These are phyloP conservation scores for Populus simonii DNA, from an alignment of 345 rosid species.

Conservation along the genomic window DNA sequence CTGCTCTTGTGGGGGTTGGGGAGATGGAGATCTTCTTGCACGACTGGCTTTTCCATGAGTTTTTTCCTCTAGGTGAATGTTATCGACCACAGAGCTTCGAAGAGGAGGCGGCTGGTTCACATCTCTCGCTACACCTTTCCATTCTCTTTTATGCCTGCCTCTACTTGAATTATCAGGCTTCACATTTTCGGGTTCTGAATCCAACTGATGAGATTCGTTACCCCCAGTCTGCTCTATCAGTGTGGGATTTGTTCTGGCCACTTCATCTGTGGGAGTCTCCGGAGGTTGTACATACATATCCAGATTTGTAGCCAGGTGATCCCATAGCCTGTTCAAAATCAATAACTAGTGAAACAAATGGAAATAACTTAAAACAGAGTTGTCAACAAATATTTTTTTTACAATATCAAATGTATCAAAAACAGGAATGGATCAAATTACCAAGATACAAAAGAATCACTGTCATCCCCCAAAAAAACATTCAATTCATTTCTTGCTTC, in stretches of 20 bases:
- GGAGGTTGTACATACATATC: slow-evolving; percentile 51
- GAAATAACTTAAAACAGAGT: slow-evolving; percentile 10
- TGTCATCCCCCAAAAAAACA: slow-evolving; percentile 89
- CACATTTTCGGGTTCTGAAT: slow-evolving; percentile 47
- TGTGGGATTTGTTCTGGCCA: slow-evolving; percentile 23
- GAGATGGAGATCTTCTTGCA: slow-evolving; percentile 53
- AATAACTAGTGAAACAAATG: not conserved
- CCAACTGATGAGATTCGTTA: slow-evolving; percentile 28
- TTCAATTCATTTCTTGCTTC: slow-evolving; percentile 83
- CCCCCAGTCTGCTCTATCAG: slow-evolving; percentile 33
- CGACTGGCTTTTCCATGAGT: slow-evolving; percentile 31
- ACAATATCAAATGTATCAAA: not conserved
- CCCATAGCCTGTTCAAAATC: slow-evolving; percentile 79
- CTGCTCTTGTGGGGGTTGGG: slow-evolving; percentile 38
- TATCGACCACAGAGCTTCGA: slow-evolving; percentile 54
- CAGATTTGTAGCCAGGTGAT: slow-evolving; percentile 69
- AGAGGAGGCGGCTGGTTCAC: slow-evolving; percentile 62
- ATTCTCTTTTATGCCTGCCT: slow-evolving; percentile 56
- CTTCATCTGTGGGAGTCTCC: slow-evolving; percentile 33
- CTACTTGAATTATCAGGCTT: slow-evolving; percentile 37
- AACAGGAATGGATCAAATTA: slow-evolving; percentile 30
- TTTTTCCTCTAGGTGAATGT: slow-evolving; percentile 42
- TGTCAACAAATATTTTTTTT: not conserved
- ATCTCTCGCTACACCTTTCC: slow-evolving; percentile 56
- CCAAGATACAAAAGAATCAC: slow-evolving; percentile 85